phyloP scores from a whole-genome alignment of 208 protist species.

The Crithidia expoeki region DNA sequence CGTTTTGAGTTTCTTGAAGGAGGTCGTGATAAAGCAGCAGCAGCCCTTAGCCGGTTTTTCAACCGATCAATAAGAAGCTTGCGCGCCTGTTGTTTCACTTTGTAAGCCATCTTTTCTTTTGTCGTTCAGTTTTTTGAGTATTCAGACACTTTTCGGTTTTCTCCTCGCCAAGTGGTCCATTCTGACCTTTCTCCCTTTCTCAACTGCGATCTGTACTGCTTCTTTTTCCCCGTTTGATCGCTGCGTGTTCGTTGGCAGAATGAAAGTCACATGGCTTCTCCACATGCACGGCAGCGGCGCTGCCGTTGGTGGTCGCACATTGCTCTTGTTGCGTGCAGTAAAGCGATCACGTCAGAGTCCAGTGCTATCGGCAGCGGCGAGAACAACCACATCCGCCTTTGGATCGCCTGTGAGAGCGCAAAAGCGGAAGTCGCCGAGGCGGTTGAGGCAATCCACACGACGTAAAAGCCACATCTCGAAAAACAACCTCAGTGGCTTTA shows the following conservation, averaged over 20 bases:
- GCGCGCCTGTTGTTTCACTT: neutral
- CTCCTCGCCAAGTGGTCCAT: neutral
- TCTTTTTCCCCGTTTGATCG: too few species aligned
- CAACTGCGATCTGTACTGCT: too few species aligned
- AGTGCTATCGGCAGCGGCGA: neutral
- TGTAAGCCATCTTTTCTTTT: conserved; percentile 1
- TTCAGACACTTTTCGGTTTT: too few species aligned
- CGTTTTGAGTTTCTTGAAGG: too few species aligned
- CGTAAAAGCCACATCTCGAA: too few species aligned
- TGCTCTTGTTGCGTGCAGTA: conserved; percentile 8
- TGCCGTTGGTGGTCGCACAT: conserved; percentile 3
- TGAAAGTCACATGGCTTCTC: neutral
- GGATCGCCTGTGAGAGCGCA: neutral
- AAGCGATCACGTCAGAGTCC: neutral
- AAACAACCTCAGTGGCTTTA: neutral
- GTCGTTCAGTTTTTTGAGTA: conserved; percentile 5
- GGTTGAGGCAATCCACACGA: too few species aligned
- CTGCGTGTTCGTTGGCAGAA: neutral
- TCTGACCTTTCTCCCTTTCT: too few species aligned
- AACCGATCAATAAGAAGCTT: conserved; percentile 47
- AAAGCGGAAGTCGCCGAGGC: neutral
- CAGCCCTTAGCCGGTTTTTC: conserved; percentile 46
- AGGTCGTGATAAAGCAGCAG: neutral
- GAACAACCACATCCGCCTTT: too few species aligned
- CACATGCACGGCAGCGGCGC: conserved; percentile 4